Evolutionary conservation across 768 basidiomycete species (phyloP).

Genomic region (Pleurotus cornucopiae): DNA sequence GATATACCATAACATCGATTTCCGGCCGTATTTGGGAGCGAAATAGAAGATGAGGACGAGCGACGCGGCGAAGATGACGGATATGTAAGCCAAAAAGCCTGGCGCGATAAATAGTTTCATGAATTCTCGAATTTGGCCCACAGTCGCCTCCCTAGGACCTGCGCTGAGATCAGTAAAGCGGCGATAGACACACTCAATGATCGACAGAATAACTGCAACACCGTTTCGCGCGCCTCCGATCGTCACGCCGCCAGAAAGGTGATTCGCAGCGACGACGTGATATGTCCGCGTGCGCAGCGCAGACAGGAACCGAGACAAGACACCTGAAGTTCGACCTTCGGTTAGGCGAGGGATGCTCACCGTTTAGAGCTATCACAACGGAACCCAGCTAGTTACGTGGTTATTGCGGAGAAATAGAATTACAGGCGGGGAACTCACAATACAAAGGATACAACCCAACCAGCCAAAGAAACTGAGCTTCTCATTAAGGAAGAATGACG

Average conservation of each 20-base stretch:
- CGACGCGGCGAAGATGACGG: conserved; percentile 59
- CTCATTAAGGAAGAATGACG: conserved; percentile 91
- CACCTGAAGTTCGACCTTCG: too few species aligned
- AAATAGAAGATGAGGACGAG: conserved; percentile 79
- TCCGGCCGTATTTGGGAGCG: conserved; percentile 84
- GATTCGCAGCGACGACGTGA: too few species aligned
- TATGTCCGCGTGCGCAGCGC: too few species aligned
- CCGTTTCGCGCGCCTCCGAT: conserved; percentile 15
- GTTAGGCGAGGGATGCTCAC: conserved; percentile 25
- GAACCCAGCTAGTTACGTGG: conserved; percentile 62
- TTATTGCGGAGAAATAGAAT: neutral
- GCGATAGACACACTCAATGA: conserved; percentile 16
- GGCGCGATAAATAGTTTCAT: conserved; percentile 77
- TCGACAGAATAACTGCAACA: too few species aligned
- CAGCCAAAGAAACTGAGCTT: conserved; percentile 94
- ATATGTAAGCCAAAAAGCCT: conserved; percentile 72
- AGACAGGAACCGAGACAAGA: too few species aligned
- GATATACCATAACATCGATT: conserved; percentile 95
- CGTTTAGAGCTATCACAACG: conserved; percentile 88
- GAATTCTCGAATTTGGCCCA: conserved; percentile 70
- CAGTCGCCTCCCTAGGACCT: conserved; percentile 68
- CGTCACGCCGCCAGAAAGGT: too few species aligned
- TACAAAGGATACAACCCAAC: conserved; percentile 90
- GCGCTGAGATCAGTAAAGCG: neutral
- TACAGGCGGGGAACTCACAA: conserved; percentile 47